Evolutionary conservation across 352 stramenopile genomes (phyloP).

Genomic region (Globisporangium spinosum): DNA sequence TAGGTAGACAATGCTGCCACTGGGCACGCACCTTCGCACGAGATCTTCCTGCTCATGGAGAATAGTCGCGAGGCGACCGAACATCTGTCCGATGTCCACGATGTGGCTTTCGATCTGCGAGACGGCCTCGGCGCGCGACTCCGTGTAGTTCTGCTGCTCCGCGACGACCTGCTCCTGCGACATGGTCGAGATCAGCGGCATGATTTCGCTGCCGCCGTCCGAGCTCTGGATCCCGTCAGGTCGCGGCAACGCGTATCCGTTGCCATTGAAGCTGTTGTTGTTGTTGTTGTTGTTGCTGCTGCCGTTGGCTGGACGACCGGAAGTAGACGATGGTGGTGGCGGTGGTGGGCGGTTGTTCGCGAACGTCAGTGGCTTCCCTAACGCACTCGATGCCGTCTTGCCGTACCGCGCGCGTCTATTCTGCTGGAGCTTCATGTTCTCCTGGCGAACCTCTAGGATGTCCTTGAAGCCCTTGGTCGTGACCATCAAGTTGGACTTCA

Average conservation of each 20-base stretch:
- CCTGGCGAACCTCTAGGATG: constrained; percentile 80
- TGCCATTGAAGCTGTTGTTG: constrained; percentile 27
- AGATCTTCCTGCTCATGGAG: constrained; percentile 83
- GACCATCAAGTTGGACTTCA: constrained; percentile 81
- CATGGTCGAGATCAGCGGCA: constrained; percentile 69
- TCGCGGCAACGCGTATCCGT: constrained; percentile 42
- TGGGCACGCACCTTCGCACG: constrained; percentile 53
- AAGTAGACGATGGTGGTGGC: constrained; percentile 10
- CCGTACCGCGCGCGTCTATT: constrained; percentile 72
- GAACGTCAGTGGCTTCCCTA: constrained; percentile 77
- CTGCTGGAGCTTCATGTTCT: constrained; percentile 87
- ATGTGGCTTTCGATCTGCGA: constrained; percentile 86
- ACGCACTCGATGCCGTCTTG: constrained; percentile 60
- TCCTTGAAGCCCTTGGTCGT: constrained; percentile 83
- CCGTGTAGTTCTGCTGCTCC: constrained; percentile 76
- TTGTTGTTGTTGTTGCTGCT: constrained; percentile 25
- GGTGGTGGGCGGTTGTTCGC: constrained; percentile 28
- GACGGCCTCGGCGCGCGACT: constrained; percentile 68
- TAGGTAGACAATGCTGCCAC: background rate
- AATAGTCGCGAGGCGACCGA: constrained; percentile 71
- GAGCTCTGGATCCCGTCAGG: constrained; percentile 44
- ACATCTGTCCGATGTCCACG: constrained; percentile 83
- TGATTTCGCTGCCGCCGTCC: constrained; percentile 39
- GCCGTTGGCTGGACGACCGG: constrained; percentile 24
- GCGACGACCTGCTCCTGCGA: constrained; percentile 73